Evolutionary conservation across 768 basidiomycete species (phyloP), one percentile per base, ranked within the genome.

Genomic region (Leccinellum albellum): DNA sequence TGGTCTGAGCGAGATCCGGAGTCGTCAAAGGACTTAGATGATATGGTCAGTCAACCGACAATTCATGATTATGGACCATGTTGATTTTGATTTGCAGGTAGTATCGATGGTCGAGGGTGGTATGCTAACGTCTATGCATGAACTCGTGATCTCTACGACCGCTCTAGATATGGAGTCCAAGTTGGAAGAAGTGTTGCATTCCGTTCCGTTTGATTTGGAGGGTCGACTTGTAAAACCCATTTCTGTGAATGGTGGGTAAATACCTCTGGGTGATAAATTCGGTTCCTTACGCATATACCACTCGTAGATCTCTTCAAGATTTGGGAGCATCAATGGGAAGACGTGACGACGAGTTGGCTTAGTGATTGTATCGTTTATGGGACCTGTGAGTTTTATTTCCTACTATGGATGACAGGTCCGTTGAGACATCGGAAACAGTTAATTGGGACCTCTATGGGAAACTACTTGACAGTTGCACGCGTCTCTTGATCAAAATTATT

Each of bases 131-230:
- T 76, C 60, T 76, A 37, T 70, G 57, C 70, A 74, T 31, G 74
- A 78, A n/a, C 75, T 88, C 33, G 60, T 75, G 12, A 75, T 89
- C 40, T 78, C 82, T 3, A 77, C 81, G 4, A 65, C 73, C 2
- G 79, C 78, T 3, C 79, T 77, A 55, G 84, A 88, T 57, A 66
- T 85, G 40, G 88, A 91, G 67, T 69, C 61, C 54, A 84, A 82
- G 65, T 76, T 91, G 45, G 66, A 68, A 21, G 70, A 74, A 13
- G 62, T 75, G 6, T 56, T 89, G 33, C 65, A 67, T 2, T 61
- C 60, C 1, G 58, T 85, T 54, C 60, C 74, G 1, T 66, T 89
- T 31, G 88, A 91, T 65, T 65, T 79, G 2, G 76, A 80, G 32
- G 88, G 88, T 31, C 80, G 75, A 53, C 76, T 85, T 2, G 82